Percentiles rank a stretch among this genome's conserved stretches.
These are phyloP conservation scores for Kalaharituber pfeilii DNA, from an alignment of 2,329 filamentous ascomycete species.

Conservation along the genomic window DNA sequence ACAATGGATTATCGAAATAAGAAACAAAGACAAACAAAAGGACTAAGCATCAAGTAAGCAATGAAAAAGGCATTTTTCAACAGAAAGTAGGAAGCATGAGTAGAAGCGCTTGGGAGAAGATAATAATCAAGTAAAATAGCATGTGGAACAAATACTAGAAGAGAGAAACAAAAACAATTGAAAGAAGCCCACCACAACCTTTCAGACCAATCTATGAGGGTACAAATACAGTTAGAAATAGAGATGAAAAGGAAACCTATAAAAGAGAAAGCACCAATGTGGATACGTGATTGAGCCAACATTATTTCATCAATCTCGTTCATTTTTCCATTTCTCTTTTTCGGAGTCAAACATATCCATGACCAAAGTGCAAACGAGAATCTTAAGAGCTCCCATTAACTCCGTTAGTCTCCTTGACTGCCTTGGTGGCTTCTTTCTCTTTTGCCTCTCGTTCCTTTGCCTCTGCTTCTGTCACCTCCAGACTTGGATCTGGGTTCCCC, in stretches of 20 bases:
- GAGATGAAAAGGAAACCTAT: not conserved
- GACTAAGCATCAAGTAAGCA: too few species aligned
- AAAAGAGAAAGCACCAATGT: too few species aligned
- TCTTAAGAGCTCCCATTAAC: too few species aligned
- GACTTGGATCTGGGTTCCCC: slow-evolving; percentile 24
- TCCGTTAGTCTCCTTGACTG: not conserved
- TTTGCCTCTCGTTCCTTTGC: not conserved
- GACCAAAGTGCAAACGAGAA: too few species aligned
- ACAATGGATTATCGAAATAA: too few species aligned
- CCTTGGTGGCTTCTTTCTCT: not conserved
- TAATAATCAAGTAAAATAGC: too few species aligned
- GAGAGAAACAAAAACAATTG: not conserved
- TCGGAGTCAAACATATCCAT: too few species aligned
- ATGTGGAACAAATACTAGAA: not conserved
- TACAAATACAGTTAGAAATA: not conserved
- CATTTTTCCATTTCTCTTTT: not conserved
- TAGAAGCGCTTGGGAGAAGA: too few species aligned
- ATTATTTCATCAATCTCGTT: not conserved
- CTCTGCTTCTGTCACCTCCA: not conserved
- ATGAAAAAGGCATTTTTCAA: too few species aligned
- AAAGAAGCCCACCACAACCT: not conserved
- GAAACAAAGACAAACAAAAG: not conserved
- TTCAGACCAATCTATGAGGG: not conserved
- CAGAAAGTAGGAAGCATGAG: too few species aligned
- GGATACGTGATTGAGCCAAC: not conserved